Evolutionary conservation across 2,329 filamentous ascomycete genomes (phyloP).

Genomic region (Stemphylium vesicarium): DNA sequence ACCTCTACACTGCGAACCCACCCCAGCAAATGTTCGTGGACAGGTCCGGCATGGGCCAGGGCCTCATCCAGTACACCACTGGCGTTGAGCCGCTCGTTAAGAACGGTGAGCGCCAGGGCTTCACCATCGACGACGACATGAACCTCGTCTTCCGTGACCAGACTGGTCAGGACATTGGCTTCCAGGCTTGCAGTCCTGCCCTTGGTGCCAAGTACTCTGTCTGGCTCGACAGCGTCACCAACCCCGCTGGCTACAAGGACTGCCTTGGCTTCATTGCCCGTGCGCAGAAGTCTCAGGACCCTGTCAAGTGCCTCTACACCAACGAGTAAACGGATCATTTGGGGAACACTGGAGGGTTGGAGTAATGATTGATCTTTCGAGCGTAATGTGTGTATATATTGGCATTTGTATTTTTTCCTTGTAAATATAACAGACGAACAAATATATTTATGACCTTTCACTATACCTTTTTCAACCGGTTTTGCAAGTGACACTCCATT

Average conservation of each 20-base stretch:
- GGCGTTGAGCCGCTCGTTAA: conserved; percentile 49
- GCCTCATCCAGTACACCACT: conserved; percentile 60
- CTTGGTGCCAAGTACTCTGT: conserved; percentile 48
- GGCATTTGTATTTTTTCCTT: not conserved
- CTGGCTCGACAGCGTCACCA: conserved; percentile 27
- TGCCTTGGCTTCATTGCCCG: conserved; percentile 45
- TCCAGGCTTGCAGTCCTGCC: conserved; percentile 62
- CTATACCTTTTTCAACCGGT: no score
- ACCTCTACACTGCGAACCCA: conserved; percentile 55
- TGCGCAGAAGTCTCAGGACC: conserved; percentile 24
- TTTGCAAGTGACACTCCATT: no score
- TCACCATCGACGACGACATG: conserved; percentile 52
- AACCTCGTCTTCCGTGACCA: conserved; percentile 54
- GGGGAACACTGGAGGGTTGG: no score
- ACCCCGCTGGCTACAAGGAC: conserved; percentile 38
- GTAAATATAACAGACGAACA: not conserved
- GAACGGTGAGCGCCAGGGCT: conserved; percentile 58
- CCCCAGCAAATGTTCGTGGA: conserved; percentile 62
- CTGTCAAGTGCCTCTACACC: conserved; percentile 32
- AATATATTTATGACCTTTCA: no score
- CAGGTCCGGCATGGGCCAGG: conserved; percentile 65
- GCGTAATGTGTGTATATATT: no score
- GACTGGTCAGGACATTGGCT: conserved; percentile 41
- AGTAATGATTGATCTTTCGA: no score
- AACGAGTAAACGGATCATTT: not conserved